Base-by-base conservation (phyloP, 306 rosid species). In the Herpetospermum pedunculosum region DNA sequence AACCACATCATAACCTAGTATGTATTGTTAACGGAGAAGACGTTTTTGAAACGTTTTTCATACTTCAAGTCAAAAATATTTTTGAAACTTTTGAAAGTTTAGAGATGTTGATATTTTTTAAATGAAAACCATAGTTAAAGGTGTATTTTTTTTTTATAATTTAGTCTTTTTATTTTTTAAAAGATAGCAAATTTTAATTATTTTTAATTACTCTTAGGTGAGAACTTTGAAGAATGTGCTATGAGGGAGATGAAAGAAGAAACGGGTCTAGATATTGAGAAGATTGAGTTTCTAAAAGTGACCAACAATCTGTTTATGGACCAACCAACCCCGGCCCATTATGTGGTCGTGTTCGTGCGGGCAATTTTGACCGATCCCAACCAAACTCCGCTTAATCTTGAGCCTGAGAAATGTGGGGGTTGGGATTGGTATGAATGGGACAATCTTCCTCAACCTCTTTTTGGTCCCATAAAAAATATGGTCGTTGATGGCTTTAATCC, bases 381-480 rank as follows among this genome's bases (percentile, higher is more conserved):
- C 0, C 81, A 84, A 46, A 80, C 55, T 3, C 85, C 88, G 0
- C 70, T 60, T 21, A 91, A 84, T 49, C 23, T 81, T 2, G 97
- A 91, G 78, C 92, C 92, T 8, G 35, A 79, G 0, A 84, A 83
- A 81, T 91, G 97, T 58, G 87, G 86, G 28, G 96, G 92, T 1
- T 91, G 96, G 97, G 90, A 78, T 40, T 91, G 97, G 96, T 86
- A 84, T 65, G 87, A 81, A 0, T 89, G 88, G 89, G 80, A 67
- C 12, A 55, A 80, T 55, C 72, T 87, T 0, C 96, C 97, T 0
- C 38, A 83, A 3, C 96, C 97, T 0, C 70, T 91, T 13, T 91
- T 89, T 84, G 76, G 82, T 69, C 96, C 96, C 2, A 52, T 91
- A 0, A 74, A 87, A 34, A 87, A 46, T 30, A 80, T 80, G 85